These are phyloP conservation scores for Drechslera avenae DNA, from an alignment of 2,329 filamentous ascomycete genomes.

Conservation along the genomic window DNA sequence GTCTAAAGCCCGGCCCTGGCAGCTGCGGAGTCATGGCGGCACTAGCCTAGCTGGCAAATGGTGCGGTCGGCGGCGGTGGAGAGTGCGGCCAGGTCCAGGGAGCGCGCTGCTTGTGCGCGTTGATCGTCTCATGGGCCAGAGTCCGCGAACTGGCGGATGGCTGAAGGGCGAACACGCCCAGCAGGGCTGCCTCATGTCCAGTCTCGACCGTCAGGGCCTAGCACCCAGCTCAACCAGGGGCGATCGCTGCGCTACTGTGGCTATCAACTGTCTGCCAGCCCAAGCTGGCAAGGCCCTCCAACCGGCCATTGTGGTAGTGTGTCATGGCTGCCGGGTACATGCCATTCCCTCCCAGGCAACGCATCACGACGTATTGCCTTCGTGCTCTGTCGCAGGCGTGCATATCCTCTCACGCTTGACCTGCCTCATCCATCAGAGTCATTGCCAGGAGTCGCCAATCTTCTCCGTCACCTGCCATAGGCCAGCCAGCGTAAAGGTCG, in stretches of 20 bases:
- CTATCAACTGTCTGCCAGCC: conserved; percentile 33
- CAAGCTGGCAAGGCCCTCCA: conserved; percentile 29
- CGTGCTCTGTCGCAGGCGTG: conserved; percentile 31
- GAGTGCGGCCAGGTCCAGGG: background rate
- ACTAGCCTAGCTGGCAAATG: conserved; percentile 29
- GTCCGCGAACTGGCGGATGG: conserved; percentile 34
- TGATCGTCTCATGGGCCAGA: conserved; percentile 48
- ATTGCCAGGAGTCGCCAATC: conserved; percentile 23
- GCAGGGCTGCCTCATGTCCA: conserved; percentile 36
- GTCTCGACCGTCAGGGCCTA: conserved; percentile 25
- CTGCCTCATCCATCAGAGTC: conserved; percentile 26
- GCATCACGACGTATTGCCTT: conserved; percentile 22
- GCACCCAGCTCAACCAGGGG: conserved; percentile 33
- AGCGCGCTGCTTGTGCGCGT: conserved; percentile 22
- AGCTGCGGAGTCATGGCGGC: conserved; percentile 25
- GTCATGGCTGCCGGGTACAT: conserved; percentile 36
- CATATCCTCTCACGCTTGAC: conserved; percentile 34
- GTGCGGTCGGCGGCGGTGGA: conserved; percentile 32
- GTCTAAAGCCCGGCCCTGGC: conserved; percentile 24
- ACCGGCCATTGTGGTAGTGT: conserved; percentile 33
- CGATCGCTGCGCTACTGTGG: conserved; percentile 38
- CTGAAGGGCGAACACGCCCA: conserved; percentile 37
- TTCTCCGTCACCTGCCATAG: conserved; percentile 27
- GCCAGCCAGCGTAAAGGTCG: conserved; percentile 31
- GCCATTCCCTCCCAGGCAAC: conserved; percentile 29